Conservation (phyloP, 2,329 filamentous ascomycete species). For the Botrytis elliptica region DNA sequence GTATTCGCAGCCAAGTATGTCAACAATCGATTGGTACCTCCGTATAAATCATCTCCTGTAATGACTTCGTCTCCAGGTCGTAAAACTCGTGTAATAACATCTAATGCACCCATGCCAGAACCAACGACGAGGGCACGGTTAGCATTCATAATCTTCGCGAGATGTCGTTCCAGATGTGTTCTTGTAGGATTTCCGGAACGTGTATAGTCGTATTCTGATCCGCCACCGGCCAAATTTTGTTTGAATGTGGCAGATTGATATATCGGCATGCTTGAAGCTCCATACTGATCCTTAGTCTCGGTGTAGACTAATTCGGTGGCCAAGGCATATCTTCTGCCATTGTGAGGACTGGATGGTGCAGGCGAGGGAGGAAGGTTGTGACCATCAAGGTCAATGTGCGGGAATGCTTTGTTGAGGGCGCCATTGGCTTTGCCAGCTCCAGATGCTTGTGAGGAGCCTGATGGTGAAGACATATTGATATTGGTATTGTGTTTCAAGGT, state of each 20-base stretch:
- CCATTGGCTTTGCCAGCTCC: constrained; percentile 32
- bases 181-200: constrained; percentile 95
- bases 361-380: constrained; percentile 88
- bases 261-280: constrained; percentile 91
- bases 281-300: constrained; percentile 95
- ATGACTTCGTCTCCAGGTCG: constrained; percentile 95
- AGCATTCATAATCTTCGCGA: constrained; percentile 99
- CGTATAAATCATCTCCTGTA: constrained; percentile 95
- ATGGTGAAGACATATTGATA: constrained; percentile 40
- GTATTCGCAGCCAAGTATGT: constrained; percentile 88
- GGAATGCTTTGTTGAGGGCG: constrained; percentile 34
- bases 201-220: constrained; percentile 95
- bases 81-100: constrained; percentile 90
- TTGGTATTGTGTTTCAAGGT: not conserved
- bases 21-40: constrained; percentile 88
- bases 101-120: constrained; percentile 94
- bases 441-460: constrained; percentile 29
- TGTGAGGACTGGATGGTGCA: constrained; percentile 84
- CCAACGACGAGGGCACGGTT: constrained; percentile 87
- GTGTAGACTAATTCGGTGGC: constrained; percentile 97
- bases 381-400: constrained; percentile 73
- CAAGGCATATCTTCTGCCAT: constrained; percentile 84
- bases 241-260: constrained; percentile 99
- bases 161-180: constrained; percentile 90
- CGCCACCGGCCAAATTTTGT: constrained; percentile 75